Evolutionary conservation across 176 grass and related monocot genomes (phyloP), one percentile per base, ranked within the genome.

Genomic region (Avena atlantica): DNA sequence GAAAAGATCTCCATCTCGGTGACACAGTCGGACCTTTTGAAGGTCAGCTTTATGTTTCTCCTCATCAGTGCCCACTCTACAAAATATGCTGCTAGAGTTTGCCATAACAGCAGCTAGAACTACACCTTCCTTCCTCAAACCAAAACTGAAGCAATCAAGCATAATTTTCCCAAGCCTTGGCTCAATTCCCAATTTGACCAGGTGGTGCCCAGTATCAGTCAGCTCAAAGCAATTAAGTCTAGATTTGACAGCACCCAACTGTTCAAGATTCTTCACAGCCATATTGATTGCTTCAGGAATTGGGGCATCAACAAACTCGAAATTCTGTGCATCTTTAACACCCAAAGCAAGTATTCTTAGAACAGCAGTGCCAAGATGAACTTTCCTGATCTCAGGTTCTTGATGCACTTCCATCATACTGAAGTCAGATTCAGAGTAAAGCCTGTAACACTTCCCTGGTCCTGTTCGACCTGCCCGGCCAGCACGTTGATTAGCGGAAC

Each of bases 41-140:
- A 92, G 85, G 81, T 96, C 96, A 12, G 96, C 90, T 93, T 88
- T 98, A 83, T 89, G 90, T 86, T 98, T 98, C 58, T 85, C 90
- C 87, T 98, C 88, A 29, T 88, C 83, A n/a, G 83, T 91, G 25
- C 96, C 96, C 50, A 98, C 88, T 87, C 96, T 93, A 92, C 96
- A 98, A 85, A 98, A 98, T 91, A 98, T 96, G 79, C 92, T 95
- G 81, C 90, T 94, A 75, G 96, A 89, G 90, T 98, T 95, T 56
- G 96, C 90, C 96, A 98, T 98, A 79, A 98, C 88, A 59, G 96
- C 90, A 47, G 96, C 93, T 80, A 98, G 87, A 79, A 96, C 90
- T 70, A 98, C 59, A 55, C 93, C 96, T 85, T 98, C 96, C 78
- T 96, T 98, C 31, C 25, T 85, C 90, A 98, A 88, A 76, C 93